A percentile compares a stretch with the other conserved stretches of the same genome.
Evolutionary conservation across 75 land plant genomes (phyloP).

Genomic region (Sequoia sempervirens): DNA sequence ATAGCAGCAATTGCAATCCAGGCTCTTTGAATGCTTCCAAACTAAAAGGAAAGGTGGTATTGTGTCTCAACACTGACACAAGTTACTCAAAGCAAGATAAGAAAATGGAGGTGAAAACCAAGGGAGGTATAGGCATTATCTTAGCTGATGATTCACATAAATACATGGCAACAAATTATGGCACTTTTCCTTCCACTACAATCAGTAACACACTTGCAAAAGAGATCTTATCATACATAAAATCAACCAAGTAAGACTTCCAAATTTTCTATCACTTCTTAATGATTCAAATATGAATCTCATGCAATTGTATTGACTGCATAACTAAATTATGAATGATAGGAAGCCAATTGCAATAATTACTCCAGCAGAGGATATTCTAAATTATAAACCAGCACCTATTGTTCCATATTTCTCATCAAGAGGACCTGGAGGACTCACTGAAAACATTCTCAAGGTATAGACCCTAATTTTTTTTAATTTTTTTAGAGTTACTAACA

Average conservation of each 20-base stretch:
- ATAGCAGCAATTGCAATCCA: conserved; percentile 42
- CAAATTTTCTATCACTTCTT: neutral
- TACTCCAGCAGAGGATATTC: conserved; percentile 29
- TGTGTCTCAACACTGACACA: conserved; percentile 30
- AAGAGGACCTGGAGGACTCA: conserved; percentile 53
- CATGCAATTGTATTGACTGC: neutral
- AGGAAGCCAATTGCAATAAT: conserved; percentile 63
- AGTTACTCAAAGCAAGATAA: conserved; percentile 1
- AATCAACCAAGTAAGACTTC: conserved; percentile 33
- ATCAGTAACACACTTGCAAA: conserved; percentile 23
- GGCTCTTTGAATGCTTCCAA: conserved; percentile 34
- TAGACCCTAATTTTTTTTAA: neutral
- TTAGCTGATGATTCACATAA: conserved; percentile 31
- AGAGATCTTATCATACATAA: conserved; percentile 48
- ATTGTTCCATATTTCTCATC: conserved; percentile 63
- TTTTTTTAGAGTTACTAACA: neutral
- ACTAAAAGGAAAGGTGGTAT: conserved; percentile 64
- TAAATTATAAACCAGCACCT: conserved; percentile 61
- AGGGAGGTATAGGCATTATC: conserved; percentile 59
- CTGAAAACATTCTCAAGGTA: conserved; percentile 67
- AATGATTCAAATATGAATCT: neutral
- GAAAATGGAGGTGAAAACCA: conserved; percentile 21
- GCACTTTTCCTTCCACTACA: conserved; percentile 32
- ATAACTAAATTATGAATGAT: neutral
- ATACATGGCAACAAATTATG: conserved; percentile 23